Evolutionary conservation across 306 rosid species (phyloP).

Genomic region (Cucumis cinereus): DNA sequence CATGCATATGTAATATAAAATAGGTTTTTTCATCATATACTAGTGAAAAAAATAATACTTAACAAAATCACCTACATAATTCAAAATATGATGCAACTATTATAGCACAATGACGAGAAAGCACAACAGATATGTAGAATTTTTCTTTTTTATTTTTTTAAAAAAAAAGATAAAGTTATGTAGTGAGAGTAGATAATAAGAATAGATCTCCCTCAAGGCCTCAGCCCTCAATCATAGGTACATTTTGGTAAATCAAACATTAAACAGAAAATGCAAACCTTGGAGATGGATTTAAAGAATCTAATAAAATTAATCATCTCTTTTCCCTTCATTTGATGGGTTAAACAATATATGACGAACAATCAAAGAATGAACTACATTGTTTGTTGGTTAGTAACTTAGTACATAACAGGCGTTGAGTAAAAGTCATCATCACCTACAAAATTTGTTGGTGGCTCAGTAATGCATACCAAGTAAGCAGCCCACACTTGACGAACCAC

Average conservation of each 20-base stretch:
- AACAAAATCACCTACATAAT: neutral
- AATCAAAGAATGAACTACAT: neutral
- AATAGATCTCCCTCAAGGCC: neutral
- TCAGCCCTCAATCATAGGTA: neutral
- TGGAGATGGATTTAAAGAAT: neutral
- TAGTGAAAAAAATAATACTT: neutral
- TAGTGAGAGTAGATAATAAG: neutral
- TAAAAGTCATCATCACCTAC: neutral
- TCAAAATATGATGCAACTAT: neutral
- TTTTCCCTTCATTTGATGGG: neutral
- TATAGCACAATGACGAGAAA: neutral
- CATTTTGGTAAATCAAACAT: neutral
- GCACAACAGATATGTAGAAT: neutral
- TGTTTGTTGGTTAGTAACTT: neutral
- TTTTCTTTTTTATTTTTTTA: too few relatives aligned
- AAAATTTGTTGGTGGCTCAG: neutral
- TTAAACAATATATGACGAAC: neutral
- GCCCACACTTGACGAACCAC: neutral
- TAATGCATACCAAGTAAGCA: neutral
- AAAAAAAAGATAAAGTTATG: neutral
- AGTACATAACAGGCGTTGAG: neutral
- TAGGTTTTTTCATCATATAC: neutral
- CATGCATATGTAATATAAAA: neutral
- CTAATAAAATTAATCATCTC: neutral
- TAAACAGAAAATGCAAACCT: neutral